These are phyloP conservation scores for Cladophialophora psammophila DNA, from an alignment of 2,329 filamentous ascomycete genomes.

Conservation along the genomic window DNA sequence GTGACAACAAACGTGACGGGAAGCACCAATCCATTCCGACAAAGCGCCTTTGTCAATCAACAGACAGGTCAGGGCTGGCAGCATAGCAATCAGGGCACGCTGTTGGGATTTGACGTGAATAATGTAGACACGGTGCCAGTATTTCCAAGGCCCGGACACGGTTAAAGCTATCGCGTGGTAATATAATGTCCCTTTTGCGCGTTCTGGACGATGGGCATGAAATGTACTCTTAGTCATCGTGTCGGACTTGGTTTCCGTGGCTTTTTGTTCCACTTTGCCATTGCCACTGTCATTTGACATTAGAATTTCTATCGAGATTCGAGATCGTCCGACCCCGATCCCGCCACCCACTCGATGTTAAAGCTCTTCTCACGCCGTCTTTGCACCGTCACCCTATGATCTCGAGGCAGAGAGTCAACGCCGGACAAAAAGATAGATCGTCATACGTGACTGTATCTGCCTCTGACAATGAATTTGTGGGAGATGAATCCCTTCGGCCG, in stretches of 20 bases:
- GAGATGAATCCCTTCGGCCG: slow-evolving; percentile 1
- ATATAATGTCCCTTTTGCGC: slow-evolving; percentile 16
- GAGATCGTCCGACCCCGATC: not conserved
- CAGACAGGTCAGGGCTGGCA: slow-evolving; percentile 90
- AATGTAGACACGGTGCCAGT: slow-evolving; percentile 79
- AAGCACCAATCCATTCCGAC: slow-evolving; percentile 92
- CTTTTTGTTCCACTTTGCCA: no score
- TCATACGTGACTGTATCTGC: not conserved
- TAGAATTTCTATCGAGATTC: slow-evolving; percentile 3
- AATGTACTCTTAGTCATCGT: not conserved
- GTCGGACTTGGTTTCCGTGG: no score
- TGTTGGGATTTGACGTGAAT: slow-evolving; percentile 76
- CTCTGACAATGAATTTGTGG: slow-evolving; percentile 6
- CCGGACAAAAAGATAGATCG: not conserved
- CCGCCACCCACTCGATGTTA: not conserved
- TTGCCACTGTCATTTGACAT: slow-evolving; percentile 8
- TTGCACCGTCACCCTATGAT: not conserved
- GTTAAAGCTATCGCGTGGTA: slow-evolving; percentile 44
- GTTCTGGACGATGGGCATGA: slow-evolving; percentile 8
- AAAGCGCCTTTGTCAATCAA: slow-evolving; percentile 89
- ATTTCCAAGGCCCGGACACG: slow-evolving; percentile 76
- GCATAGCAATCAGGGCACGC: slow-evolving; percentile 76
- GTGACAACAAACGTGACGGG: slow-evolving; percentile 81
- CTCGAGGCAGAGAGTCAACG: not conserved
- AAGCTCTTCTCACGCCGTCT: not conserved